phyloP scores from a whole-genome alignment of 306 rosid genomes.

The Vicia faba region DNA sequence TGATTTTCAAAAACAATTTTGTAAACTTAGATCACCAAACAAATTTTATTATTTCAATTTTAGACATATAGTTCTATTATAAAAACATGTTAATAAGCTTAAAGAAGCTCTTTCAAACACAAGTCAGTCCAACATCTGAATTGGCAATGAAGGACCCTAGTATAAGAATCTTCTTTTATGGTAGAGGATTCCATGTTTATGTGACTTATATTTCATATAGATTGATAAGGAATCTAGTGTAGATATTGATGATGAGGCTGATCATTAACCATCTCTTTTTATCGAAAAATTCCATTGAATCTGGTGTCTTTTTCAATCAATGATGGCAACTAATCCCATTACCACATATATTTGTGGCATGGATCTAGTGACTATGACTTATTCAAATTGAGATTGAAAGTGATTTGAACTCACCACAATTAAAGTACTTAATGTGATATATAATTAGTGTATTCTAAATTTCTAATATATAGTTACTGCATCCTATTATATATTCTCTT shows the following conservation, averaged over 20 bases:
- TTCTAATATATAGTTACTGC: too few relatives aligned
- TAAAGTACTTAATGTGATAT: too few relatives aligned
- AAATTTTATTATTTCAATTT: too few relatives aligned
- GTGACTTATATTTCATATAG: slow-evolving; percentile 17
- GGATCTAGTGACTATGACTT: slow-evolving; percentile 43
- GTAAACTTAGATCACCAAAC: too few relatives aligned
- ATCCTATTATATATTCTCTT: too few relatives aligned
- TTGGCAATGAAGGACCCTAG: slow-evolving; percentile 49
- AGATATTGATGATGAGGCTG: slow-evolving; percentile 43
- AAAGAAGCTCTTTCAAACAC: too few relatives aligned
- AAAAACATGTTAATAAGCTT: too few relatives aligned
- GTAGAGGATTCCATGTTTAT: neutral
- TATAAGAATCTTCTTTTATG: too few relatives aligned
- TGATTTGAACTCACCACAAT: neutral
- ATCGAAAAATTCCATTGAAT: slow-evolving; percentile 53
- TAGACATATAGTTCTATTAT: too few relatives aligned
- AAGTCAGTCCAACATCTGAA: slow-evolving; percentile 32
- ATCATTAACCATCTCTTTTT: slow-evolving; percentile 45
- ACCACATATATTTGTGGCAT: slow-evolving; percentile 31
- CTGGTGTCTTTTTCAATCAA: slow-evolving; percentile 53
- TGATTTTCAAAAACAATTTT: too few relatives aligned
- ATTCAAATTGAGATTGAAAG: slow-evolving; percentile 33
- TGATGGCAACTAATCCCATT: slow-evolving; percentile 58
- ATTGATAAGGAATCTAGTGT: slow-evolving; percentile 56
- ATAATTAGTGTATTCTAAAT: too few relatives aligned